Base-by-base conservation (phyloP, 2,329 filamentous ascomycete species). In the Cercospora zeina region DNA sequence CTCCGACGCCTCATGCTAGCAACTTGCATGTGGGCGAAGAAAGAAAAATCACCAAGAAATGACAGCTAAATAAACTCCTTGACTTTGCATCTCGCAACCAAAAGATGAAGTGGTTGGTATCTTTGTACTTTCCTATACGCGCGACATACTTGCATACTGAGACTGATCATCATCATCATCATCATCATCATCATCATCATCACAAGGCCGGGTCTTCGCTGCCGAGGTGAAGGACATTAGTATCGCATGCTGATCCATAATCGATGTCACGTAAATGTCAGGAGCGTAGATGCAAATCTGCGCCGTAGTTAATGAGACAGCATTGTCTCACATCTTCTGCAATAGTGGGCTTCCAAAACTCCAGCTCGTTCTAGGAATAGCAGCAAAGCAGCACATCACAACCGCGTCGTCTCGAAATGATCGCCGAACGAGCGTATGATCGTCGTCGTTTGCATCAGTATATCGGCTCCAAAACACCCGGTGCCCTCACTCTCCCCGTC, bases 51-150 rank as follows among this genome's bases (percentile, higher is more conserved):
- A 27, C 3, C 3, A 27, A 27, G 24, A 27, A 42, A 30, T 56
- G 36, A 30, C 34, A 42, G 36, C 36, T 56, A 56, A 56, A n/a
- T n/a, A n/a, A 45, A 31, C 34, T 31, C 54, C 34, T 42, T 30
- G 36, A n/a, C 27, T n/a, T 24, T 19, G 53, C 53, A 39, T 39
- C n/a, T 37, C 54, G 54, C 36, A 42, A 45, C 54, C 36, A 42
- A 39, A 16, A 19, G 13, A 16, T 3, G 24, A 27, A 3, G 24
- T 6, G n/a, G 24, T 3, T 27, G 24, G 24, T 19, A 9, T 14
- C 6, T n/a, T 30, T 16, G 16, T 45, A 31, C 24, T 11, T 27
- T 27, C 24, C 19, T 54, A 30, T 21, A 27, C 21, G 42, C 42
- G 42, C 42, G 42, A 49, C 42, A 49, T 49, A 49, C 42, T 49